Evolutionary conservation across 306 rosid genomes (phyloP), one percentile per base, ranked within the genome.

Genomic region (Myrica gale): DNA sequence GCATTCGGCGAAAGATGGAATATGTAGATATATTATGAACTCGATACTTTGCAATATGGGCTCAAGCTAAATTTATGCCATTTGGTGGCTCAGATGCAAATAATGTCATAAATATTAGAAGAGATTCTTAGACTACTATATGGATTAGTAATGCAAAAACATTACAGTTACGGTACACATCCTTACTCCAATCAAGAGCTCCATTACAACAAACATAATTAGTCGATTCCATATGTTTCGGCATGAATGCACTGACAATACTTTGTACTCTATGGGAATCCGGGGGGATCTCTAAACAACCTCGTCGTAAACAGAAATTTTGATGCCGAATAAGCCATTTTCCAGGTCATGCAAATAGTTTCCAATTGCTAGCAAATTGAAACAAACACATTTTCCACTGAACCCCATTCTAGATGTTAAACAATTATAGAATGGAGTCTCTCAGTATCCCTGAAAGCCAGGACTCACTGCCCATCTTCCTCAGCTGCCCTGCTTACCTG

Each of bases 401-500:
- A n/a, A 3, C 12, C 11, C 41, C 26, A 23, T 32, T 10, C 6
- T 1, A 12, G 19, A 61, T 12, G 68, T 61, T 52, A 17, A 13
- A 61, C 7, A 32, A 43, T 23, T 37, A 61, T n/a, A 69, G 61
- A 52, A 52, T 66, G 58, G 78, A 43, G 76, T 71, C 72, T 67
- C 76, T 74, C 71, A 48, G 65, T 58, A 41, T 46, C 51, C 47
- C 15, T 6, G 61, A 42, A 79, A 53, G 73, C 75, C 20, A 46
- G 47, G 73, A 66, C 51, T 41, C 60, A 84, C 71, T 63, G 52
- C 57, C 75, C 52, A 32, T 32, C 69, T 76, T 75, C 54, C 67
- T 67, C 78, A 54, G 8, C 77, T 75, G 53, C 72, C 78, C 79
- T 77, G 58, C 76, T 21, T 75, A 53, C 80, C 76, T 62, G 90